Conservation (phyloP, 163 green algal species). For the Scenedesmus sp. region DNA sequence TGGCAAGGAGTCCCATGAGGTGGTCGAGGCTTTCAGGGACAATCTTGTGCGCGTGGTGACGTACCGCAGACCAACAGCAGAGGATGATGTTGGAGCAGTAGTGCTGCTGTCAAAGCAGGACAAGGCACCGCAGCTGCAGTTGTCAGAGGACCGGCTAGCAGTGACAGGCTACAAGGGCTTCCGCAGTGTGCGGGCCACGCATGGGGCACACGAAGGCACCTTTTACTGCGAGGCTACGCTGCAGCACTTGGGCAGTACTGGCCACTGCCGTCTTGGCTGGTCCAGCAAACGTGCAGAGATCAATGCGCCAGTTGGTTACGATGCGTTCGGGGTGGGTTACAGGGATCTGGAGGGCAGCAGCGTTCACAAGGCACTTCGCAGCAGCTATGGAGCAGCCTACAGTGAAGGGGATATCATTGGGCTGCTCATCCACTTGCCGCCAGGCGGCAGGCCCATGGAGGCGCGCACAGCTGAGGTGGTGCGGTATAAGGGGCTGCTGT, state of each 20-base stretch:
- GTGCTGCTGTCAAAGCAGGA: constrained; percentile 71
- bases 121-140: constrained; percentile 65
- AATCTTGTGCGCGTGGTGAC: constrained; percentile 41
- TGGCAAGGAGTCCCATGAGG: constrained; percentile 37
- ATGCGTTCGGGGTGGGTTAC: constrained; percentile 69
- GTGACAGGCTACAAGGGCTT: constrained; percentile 84
- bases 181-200: constrained; percentile 69
- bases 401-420: constrained; percentile 85
- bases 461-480: constrained; percentile 64
- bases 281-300: constrained; percentile 77
- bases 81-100: constrained; percentile 36
- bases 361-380: constrained; percentile 55
- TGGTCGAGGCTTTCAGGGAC: constrained; percentile 36
- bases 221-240: constrained; percentile 87
- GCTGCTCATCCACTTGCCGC: constrained; percentile 84
- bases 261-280: constrained; percentile 78
- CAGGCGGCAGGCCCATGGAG: constrained; percentile 76
- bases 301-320: constrained; percentile 81
- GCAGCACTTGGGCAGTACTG: constrained; percentile 70
- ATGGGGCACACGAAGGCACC: constrained; percentile 60
- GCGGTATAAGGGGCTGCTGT: constrained; percentile 72
- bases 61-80: background rate
- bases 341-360: constrained; percentile 74
- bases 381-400: constrained; percentile 62
- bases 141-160: constrained; percentile 69